These are phyloP conservation scores for Neofusicoccum sp. DNA, from an alignment of 2,329 filamentous ascomycete species.

Conservation along the genomic window DNA sequence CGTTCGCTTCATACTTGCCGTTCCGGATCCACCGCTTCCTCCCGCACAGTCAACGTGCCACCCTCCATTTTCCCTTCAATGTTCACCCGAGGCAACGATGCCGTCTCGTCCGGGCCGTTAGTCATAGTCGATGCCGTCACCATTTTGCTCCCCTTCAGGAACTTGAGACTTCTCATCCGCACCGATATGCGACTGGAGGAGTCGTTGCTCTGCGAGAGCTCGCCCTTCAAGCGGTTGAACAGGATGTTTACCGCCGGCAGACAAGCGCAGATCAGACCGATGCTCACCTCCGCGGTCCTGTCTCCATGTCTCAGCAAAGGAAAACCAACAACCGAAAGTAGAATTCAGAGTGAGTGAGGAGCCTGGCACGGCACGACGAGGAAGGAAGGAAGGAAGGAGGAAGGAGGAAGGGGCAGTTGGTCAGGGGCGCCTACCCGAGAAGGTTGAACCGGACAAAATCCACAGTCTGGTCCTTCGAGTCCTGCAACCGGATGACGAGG, in stretches of 20 bases:
- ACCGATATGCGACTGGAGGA: neutral
- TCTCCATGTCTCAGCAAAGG: too few relatives aligned
- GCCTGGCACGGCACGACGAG: too few relatives aligned
- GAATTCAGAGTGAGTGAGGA: too few relatives aligned
- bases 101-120: too few relatives aligned
- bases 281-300: neutral
- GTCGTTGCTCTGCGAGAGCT: neutral
- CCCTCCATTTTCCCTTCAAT: too few relatives aligned
- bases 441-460: neutral
- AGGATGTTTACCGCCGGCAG: neutral
- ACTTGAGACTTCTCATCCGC: neutral
- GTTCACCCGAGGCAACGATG: too few relatives aligned
- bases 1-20: too few relatives aligned
- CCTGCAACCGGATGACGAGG: neutral
- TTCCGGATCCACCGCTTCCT: too few relatives aligned
- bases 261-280: neutral
- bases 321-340: neutral
- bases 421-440: neutral
- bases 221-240: neutral
- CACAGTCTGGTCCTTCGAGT: neutral
- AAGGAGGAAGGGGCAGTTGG: too few relatives aligned
- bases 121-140: neutral
- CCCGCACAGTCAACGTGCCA: too few relatives aligned
- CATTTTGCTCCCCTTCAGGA: neutral
- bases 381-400: too few relatives aligned